phyloP scores from a whole-genome alignment of 805 yeast species.

The Yarrowia divulgata region DNA sequence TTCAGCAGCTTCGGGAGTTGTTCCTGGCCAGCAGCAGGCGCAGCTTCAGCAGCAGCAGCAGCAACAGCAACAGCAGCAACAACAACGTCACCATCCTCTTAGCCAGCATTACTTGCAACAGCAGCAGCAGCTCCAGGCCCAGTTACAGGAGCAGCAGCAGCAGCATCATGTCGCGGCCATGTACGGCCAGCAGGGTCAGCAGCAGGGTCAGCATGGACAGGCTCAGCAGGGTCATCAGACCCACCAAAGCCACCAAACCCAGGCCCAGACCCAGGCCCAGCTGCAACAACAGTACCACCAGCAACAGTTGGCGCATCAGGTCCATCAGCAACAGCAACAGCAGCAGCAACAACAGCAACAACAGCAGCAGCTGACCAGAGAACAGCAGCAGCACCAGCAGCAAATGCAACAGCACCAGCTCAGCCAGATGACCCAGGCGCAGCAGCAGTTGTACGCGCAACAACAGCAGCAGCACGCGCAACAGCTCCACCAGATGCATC shows the following conservation, averaged over 20 bases:
- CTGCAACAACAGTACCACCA: conserved; percentile 10
- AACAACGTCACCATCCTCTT: background rate
- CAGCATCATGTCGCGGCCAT: background rate
- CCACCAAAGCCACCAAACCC: too few relatives aligned
- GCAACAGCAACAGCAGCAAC: too few relatives aligned
- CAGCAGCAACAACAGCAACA: conserved; percentile 3
- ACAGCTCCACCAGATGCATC: conserved; percentile 16
- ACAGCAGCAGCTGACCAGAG: conserved; percentile 2
- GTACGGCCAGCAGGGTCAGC: conserved; percentile 7
- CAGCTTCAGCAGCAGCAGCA: too few relatives aligned
- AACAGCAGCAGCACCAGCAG: conserved; percentile 12
- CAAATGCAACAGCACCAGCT: conserved; percentile 23
- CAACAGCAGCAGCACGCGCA: conserved; percentile 29
- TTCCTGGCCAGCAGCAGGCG: background rate
- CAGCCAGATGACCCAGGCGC: conserved; percentile 16
- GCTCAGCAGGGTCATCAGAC: too few relatives aligned
- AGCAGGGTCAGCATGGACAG: conserved; percentile 6
- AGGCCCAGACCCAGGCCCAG: conserved; percentile 9
- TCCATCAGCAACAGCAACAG: conserved; percentile 1
- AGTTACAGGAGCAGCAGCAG: conserved; percentile 15
- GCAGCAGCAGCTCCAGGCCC: conserved; percentile 18
- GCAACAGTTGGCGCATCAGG: conserved; percentile 1
- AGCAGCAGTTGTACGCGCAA: conserved; percentile 3
- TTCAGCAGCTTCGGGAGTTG: background rate
- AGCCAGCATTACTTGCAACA: conserved; percentile 4